Evolutionary conservation across 2,329 filamentous ascomycete genomes (phyloP).

Genomic region (Proliferodiscus dingleyae): DNA sequence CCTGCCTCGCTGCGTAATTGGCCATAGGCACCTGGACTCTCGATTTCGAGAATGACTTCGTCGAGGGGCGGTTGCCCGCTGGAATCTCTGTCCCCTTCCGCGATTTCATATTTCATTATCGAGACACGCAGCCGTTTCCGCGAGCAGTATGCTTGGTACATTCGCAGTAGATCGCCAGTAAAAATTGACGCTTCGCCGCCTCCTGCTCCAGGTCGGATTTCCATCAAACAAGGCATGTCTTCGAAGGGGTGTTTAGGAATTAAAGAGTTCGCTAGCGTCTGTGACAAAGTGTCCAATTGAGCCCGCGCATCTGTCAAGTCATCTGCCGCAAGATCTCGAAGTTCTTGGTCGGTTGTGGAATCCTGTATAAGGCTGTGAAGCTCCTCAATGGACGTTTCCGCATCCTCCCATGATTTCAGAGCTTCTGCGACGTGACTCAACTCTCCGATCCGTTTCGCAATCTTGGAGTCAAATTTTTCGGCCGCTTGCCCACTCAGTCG

Average conservation of each 20-base stretch:
- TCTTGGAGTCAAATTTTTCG: conserved; percentile 50
- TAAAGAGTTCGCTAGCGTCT: conserved; percentile 67
- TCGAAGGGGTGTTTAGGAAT: conserved; percentile 89
- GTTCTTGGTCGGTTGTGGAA: conserved; percentile 52
- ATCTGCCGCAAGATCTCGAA: conserved; percentile 73
- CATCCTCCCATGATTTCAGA: conserved; percentile 53
- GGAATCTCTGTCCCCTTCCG: conserved; percentile 57
- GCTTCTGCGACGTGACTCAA: conserved; percentile 53
- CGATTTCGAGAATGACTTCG: conserved; percentile 84
- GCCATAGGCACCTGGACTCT: conserved; percentile 72
- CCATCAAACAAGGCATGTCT: conserved; percentile 81
- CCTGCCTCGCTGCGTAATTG: conserved; percentile 81
- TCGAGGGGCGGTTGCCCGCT: conserved; percentile 64
- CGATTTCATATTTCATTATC: conserved; percentile 74
- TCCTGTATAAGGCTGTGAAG: conserved; percentile 46
- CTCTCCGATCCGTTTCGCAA: conserved; percentile 57
- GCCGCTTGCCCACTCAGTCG: conserved; percentile 47
- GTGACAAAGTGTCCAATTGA: conserved; percentile 58
- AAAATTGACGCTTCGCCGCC: conserved; percentile 90
- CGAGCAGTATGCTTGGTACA: conserved; percentile 80
- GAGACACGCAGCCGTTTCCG: conserved; percentile 60
- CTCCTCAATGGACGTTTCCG: conserved; percentile 49
- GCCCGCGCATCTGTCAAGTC: conserved; percentile 66
- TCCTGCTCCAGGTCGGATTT: conserved; percentile 87
- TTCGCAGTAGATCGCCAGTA: conserved; percentile 77